Evolutionary conservation across 352 stramenopile genomes (phyloP).

Genomic region (Phytophthora meadii): DNA sequence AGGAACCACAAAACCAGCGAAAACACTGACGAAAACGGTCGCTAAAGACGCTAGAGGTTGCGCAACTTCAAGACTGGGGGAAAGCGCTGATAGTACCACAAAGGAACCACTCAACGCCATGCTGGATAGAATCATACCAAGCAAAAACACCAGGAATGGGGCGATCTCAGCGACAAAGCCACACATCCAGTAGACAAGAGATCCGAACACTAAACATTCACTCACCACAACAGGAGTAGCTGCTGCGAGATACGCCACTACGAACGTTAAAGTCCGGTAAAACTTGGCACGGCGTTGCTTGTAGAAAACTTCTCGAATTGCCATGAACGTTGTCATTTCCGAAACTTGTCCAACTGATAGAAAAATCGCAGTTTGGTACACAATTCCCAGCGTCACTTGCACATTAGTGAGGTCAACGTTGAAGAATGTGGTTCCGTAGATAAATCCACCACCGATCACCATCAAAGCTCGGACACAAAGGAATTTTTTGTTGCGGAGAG

Average conservation of each 20-base stretch:
- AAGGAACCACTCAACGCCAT: slow-evolving; percentile 3
- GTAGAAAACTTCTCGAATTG: slow-evolving; percentile 7
- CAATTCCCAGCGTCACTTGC: slow-evolving; percentile 10
- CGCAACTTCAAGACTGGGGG: slow-evolving; percentile 1
- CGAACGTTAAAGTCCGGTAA: slow-evolving; percentile 7
- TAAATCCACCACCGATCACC: slow-evolving; percentile 3
- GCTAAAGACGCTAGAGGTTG: slow-evolving; percentile 3
- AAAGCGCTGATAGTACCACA: slow-evolving; percentile 5
- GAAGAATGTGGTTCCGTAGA: slow-evolving; percentile 10
- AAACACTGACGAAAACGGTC: slow-evolving; percentile 5
- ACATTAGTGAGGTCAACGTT: slow-evolving; percentile 7
- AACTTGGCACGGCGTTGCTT: slow-evolving; percentile 6
- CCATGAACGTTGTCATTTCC: slow-evolving; percentile 6
- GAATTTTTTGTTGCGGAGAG: slow-evolving; percentile 4
- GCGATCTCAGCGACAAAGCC: slow-evolving; percentile 3
- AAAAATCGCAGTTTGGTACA: slow-evolving; percentile 13
- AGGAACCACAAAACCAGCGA: slow-evolving; percentile 2
- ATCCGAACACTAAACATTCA: slow-evolving; percentile 2
- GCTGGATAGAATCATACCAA: slow-evolving; percentile 4
- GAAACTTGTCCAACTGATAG: slow-evolving; percentile 4
- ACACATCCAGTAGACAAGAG: slow-evolving; percentile 12
- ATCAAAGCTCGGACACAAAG: slow-evolving; percentile 1
- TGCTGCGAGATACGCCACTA: slow-evolving; percentile 5
- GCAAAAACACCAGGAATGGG: slow-evolving; percentile 3
- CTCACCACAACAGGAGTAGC: not conserved